A percentile compares a stretch with the other conserved stretches of the same genome.
Evolutionary conservation across 192 early-diverging fungal genomes (phyloP).

Genomic region (Funneliformis geosporum): DNA sequence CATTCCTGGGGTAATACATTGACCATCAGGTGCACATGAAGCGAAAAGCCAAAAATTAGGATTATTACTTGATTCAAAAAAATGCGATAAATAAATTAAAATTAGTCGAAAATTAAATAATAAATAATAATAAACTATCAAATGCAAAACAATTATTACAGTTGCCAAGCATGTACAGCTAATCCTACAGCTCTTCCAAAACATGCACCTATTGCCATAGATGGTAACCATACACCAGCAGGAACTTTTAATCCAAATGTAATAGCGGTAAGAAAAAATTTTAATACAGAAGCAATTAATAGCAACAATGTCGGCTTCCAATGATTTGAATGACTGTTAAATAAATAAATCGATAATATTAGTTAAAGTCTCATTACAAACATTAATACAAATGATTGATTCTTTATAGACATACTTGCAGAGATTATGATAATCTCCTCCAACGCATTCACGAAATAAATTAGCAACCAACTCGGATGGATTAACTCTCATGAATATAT

Average conservation of each 20-base stretch:
- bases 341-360: constrained; percentile 7
- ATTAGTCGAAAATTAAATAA: neutral
- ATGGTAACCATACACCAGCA: constrained; percentile 81
- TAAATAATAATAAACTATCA: neutral
- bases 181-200: constrained; percentile 92
- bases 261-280: constrained; percentile 63
- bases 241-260: constrained; percentile 79
- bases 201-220: constrained; percentile 88
- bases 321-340: constrained; percentile 41
- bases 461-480: constrained; percentile 82
- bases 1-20: constrained; percentile 83
- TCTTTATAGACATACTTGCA: constrained; percentile 52
- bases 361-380: neutral
- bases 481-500: constrained; percentile 81
- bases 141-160: constrained; percentile 15
- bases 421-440: constrained; percentile 53
- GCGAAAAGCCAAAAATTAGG: constrained; percentile 65
- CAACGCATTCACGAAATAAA: constrained; percentile 87
- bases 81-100: neutral
- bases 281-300: constrained; percentile 60
- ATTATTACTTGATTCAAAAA: constrained; percentile 47
- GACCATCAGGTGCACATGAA: constrained; percentile 72
- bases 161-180: constrained; percentile 73
- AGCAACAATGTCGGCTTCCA: constrained; percentile 54
- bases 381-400: neutral